Evolutionary conservation across 1,284 basidiomycete species (phyloP).

Genomic region (Cryptococcus wingfieldii): DNA sequence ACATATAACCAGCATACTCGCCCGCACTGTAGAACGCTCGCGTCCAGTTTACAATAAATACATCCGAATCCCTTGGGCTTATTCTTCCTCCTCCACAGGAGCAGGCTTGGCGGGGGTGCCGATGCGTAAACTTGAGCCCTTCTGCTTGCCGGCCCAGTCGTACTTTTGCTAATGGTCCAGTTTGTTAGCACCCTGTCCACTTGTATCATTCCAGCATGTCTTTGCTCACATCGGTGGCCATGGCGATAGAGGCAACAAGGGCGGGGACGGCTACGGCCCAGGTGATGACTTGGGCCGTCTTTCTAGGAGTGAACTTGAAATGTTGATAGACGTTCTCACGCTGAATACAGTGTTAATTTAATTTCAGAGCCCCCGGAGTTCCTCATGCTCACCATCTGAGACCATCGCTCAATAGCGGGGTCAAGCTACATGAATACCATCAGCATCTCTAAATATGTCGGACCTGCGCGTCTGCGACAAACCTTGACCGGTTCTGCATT

Average conservation of each 20-base stretch:
- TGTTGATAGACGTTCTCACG: slow-evolving; percentile 72
- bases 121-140: slow-evolving; percentile 30
- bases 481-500: slow-evolving; percentile 40
- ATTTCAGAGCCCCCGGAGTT: no score
- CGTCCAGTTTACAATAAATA: neutral
- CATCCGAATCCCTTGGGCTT: neutral
- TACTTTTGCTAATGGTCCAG: slow-evolving; percentile 23
- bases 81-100: slow-evolving; percentile 14
- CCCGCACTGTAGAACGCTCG: no score
- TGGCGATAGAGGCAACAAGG: slow-evolving; percentile 25
- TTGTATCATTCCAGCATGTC: neutral
- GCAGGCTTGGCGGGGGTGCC: slow-evolving; percentile 19
- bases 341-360: slow-evolving; percentile 46
- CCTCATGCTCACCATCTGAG: slow-evolving; percentile 59
- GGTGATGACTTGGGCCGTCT: slow-evolving; percentile 43
- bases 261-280: slow-evolving; percentile 42
- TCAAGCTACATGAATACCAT: slow-evolving; percentile 55
- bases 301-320: slow-evolving; percentile 69
- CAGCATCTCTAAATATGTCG: neutral
- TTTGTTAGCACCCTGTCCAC: neutral
- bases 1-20: neutral
- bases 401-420: slow-evolving; percentile 75
- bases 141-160: slow-evolving; percentile 44
- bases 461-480: neutral
- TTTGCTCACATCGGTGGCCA: neutral